phyloP scores from a whole-genome alignment of 129 eudicot species.

The Arctium minus region DNA sequence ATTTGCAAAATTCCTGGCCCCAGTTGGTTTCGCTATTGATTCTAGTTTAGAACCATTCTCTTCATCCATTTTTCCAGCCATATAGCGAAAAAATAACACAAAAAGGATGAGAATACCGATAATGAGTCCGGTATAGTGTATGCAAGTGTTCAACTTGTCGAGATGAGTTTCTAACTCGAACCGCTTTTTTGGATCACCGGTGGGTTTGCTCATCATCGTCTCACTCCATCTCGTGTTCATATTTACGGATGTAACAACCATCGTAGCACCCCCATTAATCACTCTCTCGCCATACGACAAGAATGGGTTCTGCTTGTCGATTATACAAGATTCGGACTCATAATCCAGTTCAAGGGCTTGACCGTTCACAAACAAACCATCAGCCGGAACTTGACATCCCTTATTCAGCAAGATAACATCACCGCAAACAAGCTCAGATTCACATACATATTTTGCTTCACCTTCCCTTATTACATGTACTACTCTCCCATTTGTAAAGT shows the following conservation, averaged over 20 bases:
- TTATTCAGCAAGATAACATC: slow-evolving; percentile 30
- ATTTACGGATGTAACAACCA: slow-evolving; percentile 32
- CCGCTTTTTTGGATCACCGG: background rate
- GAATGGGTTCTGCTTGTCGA: slow-evolving; percentile 30
- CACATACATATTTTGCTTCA: background rate
- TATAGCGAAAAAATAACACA: slow-evolving; percentile 19
- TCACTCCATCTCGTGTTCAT: slow-evolving; percentile 30
- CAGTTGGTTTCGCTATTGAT: slow-evolving; percentile 24
- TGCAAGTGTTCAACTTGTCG: slow-evolving; percentile 26
- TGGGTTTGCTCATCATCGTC: slow-evolving; percentile 20
- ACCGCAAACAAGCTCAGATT: slow-evolving; percentile 27
- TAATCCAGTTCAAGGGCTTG: slow-evolving; percentile 31
- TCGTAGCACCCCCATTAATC: slow-evolving; percentile 29
- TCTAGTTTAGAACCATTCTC: slow-evolving; percentile 20
- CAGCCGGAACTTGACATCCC: slow-evolving; percentile 33
- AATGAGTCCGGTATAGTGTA: slow-evolving; percentile 20
- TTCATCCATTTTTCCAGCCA: slow-evolving; percentile 13
- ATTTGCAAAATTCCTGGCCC: background rate
- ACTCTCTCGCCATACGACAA: slow-evolving; percentile 40
- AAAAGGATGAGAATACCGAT: slow-evolving; percentile 27
- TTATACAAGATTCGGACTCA: slow-evolving; percentile 1
- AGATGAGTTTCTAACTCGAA: slow-evolving; percentile 23
- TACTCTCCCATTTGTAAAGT: background rate
- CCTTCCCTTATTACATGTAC: slow-evolving; percentile 33
- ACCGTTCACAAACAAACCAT: slow-evolving; percentile 46